A percentile compares a stretch with the other conserved stretches of the same genome.
phyloP scores from a whole-genome alignment of 1,284 basidiomycete genomes.

The Marasmius fiardii region DNA sequence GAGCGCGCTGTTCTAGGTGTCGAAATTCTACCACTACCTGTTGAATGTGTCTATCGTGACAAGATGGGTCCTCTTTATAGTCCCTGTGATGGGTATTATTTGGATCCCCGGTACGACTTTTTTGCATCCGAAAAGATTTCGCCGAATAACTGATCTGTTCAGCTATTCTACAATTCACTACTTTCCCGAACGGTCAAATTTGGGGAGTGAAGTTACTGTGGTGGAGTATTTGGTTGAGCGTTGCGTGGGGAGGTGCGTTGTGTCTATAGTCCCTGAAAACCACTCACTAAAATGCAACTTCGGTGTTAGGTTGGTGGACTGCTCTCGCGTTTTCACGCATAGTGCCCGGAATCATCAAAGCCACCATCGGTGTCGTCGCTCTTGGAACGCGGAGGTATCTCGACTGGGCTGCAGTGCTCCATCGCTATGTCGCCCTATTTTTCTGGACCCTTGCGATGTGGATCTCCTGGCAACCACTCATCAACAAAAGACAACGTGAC shows the following conservation, averaged over 20 bases:
- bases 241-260: slow-evolving; percentile 66
- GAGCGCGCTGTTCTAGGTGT: slow-evolving; percentile 33
- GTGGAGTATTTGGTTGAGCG: slow-evolving; percentile 87
- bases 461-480: slow-evolving; percentile 68
- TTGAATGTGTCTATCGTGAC: slow-evolving; percentile 75
- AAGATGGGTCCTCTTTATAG: slow-evolving; percentile 78
- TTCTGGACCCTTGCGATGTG: slow-evolving; percentile 68
- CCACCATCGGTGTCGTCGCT: slow-evolving; percentile 71
- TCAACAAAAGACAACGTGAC: slow-evolving; percentile 41
- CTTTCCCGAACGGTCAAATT: slow-evolving; percentile 50
- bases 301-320: slow-evolving; percentile 73
- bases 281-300: slow-evolving; percentile 6
- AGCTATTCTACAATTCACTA: slow-evolving; percentile 64
- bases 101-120: slow-evolving; percentile 61
- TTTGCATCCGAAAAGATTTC: not conserved
- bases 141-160: not conserved
- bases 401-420: slow-evolving; percentile 69
- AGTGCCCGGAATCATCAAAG: slow-evolving; percentile 52
- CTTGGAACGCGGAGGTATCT: slow-evolving; percentile 70
- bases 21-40: slow-evolving; percentile 70
- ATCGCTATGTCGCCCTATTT: slow-evolving; percentile 71
- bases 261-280: slow-evolving; percentile 4
- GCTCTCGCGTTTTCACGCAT: slow-evolving; percentile 61
- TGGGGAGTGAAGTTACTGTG: slow-evolving; percentile 67
- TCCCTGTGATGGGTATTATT: slow-evolving; percentile 66